phyloP scores from a whole-genome alignment of 1,139 yeast genomes.

The Oligophagozyma castellii region DNA sequence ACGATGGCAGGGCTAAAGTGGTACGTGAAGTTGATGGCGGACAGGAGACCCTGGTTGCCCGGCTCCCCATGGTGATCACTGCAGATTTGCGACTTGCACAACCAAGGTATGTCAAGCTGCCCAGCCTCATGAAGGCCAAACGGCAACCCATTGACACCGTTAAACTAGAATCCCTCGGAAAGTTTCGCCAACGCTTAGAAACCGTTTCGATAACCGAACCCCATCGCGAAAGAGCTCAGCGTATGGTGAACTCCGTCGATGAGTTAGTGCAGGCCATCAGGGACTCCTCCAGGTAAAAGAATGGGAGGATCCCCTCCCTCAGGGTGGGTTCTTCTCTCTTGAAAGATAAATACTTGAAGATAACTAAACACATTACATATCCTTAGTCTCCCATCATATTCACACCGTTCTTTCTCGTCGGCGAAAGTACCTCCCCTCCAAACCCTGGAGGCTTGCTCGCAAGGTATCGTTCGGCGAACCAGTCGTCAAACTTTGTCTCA shows the following conservation, averaged over 20 bases:
- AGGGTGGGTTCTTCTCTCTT: background rate
- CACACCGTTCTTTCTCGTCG: conserved; percentile 8
- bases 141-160: conserved; percentile 72
- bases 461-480: conserved; percentile 16
- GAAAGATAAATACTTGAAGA: conserved; percentile 2
- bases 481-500: conserved; percentile 12
- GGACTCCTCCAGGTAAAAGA: conserved; percentile 60
- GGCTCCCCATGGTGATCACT: conserved; percentile 75
- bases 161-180: conserved; percentile 36
- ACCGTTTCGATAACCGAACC: conserved; percentile 75
- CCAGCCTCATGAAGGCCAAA: conserved; percentile 96
- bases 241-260: conserved; percentile 67
- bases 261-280: conserved; percentile 61
- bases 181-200: conserved; percentile 60
- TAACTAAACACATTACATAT: no score
- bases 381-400: no score
- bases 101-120: conserved; percentile 88
- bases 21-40: conserved; percentile 96
- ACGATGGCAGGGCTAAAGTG: conserved; percentile 47
- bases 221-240: conserved; percentile 66
- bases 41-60: conserved; percentile 64
- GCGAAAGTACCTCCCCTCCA: conserved; percentile 12
- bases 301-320: conserved; percentile 38
- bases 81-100: conserved; percentile 88
- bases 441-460: conserved; percentile 22